Conservation (phyloP, 176 grass and related monocot genomes). For the Eleusine coracana region DNA sequence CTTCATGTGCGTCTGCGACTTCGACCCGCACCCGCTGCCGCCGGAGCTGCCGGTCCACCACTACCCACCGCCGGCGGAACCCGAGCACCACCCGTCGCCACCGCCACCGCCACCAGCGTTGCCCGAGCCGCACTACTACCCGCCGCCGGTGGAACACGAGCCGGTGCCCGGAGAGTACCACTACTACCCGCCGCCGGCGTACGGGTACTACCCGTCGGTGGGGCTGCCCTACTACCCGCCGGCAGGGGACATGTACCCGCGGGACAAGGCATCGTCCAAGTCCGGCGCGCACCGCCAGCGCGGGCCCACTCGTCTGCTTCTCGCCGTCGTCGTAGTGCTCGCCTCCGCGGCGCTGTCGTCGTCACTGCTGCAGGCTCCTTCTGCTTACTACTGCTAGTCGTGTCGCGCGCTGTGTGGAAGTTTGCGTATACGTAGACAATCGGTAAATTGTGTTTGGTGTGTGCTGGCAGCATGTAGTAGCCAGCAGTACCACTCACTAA, state of each 20-base stretch:
- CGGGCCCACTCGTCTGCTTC: neutral
- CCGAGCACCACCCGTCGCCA: neutral
- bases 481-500: too few relatives aligned
- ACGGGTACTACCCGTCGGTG: slow-evolving; percentile 40
- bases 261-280: neutral
- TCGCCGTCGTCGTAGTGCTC: slow-evolving; percentile 8
- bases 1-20: slow-evolving; percentile 60
- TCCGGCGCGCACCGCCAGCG: slow-evolving; percentile 19
- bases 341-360: neutral
- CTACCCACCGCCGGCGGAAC: neutral
- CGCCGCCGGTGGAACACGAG: slow-evolving; percentile 35
- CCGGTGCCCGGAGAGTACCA: neutral
- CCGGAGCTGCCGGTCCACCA: slow-evolving; percentile 34
- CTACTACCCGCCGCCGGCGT: slow-evolving; percentile 25
- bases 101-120: neutral
- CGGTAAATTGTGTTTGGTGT: neutral
- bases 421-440: neutral
- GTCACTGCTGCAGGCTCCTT: neutral
- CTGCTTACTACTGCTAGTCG: neutral
- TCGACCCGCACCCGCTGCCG: slow-evolving; percentile 51
- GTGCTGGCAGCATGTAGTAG: neutral
- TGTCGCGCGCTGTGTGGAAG: neutral
- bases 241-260: slow-evolving; percentile 46
- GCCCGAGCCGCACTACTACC: slow-evolving; percentile 26
- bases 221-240: slow-evolving; percentile 38